These are phyloP conservation scores for Aspergillus asperescens DNA, from an alignment of 495 filamentous ascomycete species.

Conservation along the genomic window DNA sequence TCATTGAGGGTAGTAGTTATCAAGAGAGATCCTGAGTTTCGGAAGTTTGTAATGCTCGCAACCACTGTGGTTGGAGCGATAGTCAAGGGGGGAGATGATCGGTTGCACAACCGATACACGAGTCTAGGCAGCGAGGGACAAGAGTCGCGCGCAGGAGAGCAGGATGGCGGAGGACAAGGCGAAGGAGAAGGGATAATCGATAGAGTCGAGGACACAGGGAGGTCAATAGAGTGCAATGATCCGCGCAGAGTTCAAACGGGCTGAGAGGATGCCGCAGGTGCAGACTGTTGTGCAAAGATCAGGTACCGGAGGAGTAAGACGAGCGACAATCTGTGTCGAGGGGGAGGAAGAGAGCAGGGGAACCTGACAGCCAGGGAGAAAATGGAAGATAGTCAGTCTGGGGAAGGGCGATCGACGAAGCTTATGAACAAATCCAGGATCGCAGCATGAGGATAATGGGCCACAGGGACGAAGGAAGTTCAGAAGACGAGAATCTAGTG, in stretches of 20 bases:
- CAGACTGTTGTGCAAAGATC: constrained; percentile 16
- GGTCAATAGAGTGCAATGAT: constrained; percentile 1
- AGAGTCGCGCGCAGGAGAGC: neutral
- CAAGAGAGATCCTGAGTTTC: neutral
- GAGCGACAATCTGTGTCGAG: constrained; percentile 9
- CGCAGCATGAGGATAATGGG: constrained; percentile 26
- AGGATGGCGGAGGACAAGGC: neutral
- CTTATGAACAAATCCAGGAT: constrained; percentile 58
- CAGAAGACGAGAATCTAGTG: constrained; percentile 37
- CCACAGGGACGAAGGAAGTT: constrained; percentile 27
- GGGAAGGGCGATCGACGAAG: constrained; percentile 64
- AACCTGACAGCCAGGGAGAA: constrained; percentile 34
- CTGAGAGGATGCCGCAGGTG: constrained; percentile 5
- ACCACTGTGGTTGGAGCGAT: constrained; percentile 14
- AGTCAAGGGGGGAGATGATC: constrained; percentile 22
- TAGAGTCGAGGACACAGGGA: neutral
- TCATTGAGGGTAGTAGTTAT: constrained; percentile 49
- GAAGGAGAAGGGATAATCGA: neutral
- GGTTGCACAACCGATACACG: constrained; percentile 9
- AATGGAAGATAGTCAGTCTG: constrained; percentile 33
- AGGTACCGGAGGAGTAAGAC: constrained; percentile 18
- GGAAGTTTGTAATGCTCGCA: constrained; percentile 1
- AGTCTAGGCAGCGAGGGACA: too few relatives aligned
- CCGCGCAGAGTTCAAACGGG: constrained; percentile 13
- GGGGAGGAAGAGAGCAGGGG: constrained; percentile 10